These are phyloP conservation scores for Aspergillus tamarii DNA, from an alignment of 2,329 filamentous ascomycete genomes.

Conservation along the genomic window DNA sequence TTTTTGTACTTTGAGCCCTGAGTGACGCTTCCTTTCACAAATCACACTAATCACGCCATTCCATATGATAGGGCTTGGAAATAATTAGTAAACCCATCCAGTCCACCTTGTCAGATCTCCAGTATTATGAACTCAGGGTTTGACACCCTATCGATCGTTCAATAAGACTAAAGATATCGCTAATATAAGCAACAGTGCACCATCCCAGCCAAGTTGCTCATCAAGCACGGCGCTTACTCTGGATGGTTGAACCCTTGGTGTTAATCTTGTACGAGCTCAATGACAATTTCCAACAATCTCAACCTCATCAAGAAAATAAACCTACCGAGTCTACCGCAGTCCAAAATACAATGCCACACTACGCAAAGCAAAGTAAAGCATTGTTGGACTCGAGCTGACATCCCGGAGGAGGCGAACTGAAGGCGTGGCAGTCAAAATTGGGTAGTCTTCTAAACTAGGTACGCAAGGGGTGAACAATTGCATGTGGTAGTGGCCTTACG, in stretches of 20 bases:
- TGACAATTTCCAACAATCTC: too few species aligned
- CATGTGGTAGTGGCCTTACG: neutral
- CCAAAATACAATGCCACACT: too few species aligned
- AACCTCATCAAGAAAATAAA: too few species aligned
- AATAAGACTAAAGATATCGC: neutral
- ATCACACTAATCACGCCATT: too few species aligned
- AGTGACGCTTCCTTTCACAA: neutral
- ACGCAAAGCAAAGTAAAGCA: too few species aligned
- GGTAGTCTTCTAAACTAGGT: neutral
- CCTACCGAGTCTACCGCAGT: too few species aligned
- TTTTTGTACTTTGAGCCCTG: neutral
- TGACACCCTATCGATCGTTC: neutral
- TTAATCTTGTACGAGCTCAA: too few species aligned
- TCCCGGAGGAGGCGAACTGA: too few species aligned
- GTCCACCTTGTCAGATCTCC: neutral
- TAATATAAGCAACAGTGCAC: neutral
- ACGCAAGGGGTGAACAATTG: neutral
- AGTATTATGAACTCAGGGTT: neutral
- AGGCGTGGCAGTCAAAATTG: neutral
- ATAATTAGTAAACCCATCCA: neutral
- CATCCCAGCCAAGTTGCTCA: neutral
- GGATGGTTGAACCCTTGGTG: too few species aligned
- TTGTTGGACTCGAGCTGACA: too few species aligned
- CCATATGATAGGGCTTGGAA: neutral
- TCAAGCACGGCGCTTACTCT: too few species aligned